phyloP scores from a whole-genome alignment of 192 early-diverging fungal genomes.

The Helicostylum pulchrum region DNA sequence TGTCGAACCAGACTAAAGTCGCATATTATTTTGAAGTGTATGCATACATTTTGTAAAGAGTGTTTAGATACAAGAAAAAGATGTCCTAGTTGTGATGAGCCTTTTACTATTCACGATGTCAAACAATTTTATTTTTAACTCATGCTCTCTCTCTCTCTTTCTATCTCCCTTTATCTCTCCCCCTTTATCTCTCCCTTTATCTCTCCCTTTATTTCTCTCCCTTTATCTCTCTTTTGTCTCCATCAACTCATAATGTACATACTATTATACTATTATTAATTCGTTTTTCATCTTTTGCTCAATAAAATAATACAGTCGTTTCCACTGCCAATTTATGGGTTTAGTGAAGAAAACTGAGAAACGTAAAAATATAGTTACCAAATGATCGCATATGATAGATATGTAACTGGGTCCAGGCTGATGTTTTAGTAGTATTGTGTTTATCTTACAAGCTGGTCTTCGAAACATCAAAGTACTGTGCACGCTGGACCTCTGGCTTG shows the following conservation, averaged over 20 bases:
- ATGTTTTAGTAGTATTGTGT: no score
- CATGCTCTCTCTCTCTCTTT: neutral
- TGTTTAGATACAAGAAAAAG: slow-evolving; percentile 89
- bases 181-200: neutral
- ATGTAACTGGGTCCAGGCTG: no score
- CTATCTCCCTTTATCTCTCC: no score
- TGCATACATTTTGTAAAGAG: slow-evolving; percentile 94
- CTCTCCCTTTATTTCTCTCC: neutral
- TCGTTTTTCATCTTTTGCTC: neutral
- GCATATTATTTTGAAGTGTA: slow-evolving; percentile 81
- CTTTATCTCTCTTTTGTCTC: neutral
- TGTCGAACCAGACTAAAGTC: slow-evolving; percentile 86
- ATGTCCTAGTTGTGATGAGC: slow-evolving; percentile 84
- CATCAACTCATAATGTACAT: slow-evolving; percentile 5
- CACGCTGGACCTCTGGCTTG: no score
- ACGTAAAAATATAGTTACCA: no score
- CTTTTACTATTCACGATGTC: slow-evolving; percentile 81
- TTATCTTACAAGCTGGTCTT: no score
- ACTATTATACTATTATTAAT: neutral
- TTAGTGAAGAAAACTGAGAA: no score
- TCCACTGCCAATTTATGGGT: no score
- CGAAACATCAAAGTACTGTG: no score
- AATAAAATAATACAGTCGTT: no score
- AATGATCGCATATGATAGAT: no score
- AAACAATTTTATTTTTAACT: slow-evolving; percentile 75